Percentiles rank a stretch among this genome's conserved stretches.
Evolutionary conservation across 352 stramenopile species (phyloP).

Genomic region (Salisapilia sapeloensis): DNA sequence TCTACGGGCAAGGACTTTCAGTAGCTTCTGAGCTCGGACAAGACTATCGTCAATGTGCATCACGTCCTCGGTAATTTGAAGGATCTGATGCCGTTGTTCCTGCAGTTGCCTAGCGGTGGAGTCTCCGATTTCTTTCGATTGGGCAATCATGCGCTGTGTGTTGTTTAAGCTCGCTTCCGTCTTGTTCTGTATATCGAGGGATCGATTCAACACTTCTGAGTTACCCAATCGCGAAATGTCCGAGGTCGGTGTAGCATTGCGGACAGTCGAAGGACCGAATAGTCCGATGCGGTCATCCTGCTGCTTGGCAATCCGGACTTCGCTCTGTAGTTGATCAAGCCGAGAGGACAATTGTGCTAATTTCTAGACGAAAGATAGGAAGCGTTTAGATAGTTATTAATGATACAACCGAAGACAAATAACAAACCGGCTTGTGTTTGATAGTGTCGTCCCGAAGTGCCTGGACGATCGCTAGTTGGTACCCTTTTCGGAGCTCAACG

Average conservation of each 20-base stretch:
- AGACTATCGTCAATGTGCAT: constrained; percentile 76
- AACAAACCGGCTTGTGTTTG: too few species aligned
- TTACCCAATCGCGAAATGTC: constrained; percentile 22
- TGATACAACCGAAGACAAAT: too few species aligned
- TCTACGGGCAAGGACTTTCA: constrained; percentile 57
- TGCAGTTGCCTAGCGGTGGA: constrained; percentile 63
- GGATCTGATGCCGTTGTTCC: constrained; percentile 71
- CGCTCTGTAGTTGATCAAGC: constrained; percentile 61
- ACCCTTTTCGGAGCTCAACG: constrained; percentile 75
- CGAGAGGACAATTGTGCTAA: constrained; percentile 66
- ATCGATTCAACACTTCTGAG: constrained; percentile 56
- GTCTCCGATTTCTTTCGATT: constrained; percentile 64
- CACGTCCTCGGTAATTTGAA: constrained; percentile 76
- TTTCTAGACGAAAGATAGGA: constrained; percentile 21
- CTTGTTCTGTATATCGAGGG: constrained; percentile 68
- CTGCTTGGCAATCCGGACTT: constrained; percentile 65
- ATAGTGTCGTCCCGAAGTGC: constrained; percentile 46
- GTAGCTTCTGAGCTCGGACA: constrained; percentile 61
- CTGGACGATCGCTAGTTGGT: constrained; percentile 63
- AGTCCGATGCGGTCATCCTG: constrained; percentile 62
- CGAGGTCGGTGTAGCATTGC: constrained; percentile 9
- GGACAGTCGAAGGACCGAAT: constrained; percentile 37
- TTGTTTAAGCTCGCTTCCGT: constrained; percentile 72
- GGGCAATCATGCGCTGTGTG: constrained; percentile 75
- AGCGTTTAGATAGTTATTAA: constrained; percentile 1